These are phyloP conservation scores for Kalmusia sp. DNA, from an alignment of 2,329 filamentous ascomycete genomes.

Conservation along the genomic window DNA sequence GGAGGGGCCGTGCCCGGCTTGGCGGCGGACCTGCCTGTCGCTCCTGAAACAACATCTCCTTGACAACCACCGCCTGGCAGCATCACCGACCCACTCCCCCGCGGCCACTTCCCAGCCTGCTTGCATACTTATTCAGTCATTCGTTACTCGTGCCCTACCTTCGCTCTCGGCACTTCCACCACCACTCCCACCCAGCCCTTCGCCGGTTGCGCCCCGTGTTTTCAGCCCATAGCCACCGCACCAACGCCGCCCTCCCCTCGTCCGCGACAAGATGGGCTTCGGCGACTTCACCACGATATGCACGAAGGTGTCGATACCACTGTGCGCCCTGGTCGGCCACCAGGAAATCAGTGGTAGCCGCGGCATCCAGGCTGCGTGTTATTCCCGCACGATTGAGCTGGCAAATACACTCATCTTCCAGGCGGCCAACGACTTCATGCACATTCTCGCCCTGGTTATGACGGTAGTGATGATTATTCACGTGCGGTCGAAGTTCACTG, in stretches of 20 bases:
- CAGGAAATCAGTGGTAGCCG: conserved; percentile 71
- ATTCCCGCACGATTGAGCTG: conserved; percentile 91
- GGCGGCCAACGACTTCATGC: conserved; percentile 86
- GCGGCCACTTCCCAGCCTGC: conserved; percentile 14
- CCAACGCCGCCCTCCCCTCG: conserved; percentile 6
- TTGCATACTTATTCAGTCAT: conserved; percentile 23
- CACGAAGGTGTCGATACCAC: conserved; percentile 80
- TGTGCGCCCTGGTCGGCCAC: conserved; percentile 85
- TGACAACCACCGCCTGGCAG: conserved; percentile 7
- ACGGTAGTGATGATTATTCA: conserved; percentile 97
- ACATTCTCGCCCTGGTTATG: conserved; percentile 90
- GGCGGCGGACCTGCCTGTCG: conserved; percentile 1
- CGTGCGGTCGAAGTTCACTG: conserved; percentile 96
- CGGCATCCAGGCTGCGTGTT: conserved; percentile 89
- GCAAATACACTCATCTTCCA: conserved; percentile 99
- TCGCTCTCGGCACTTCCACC: conserved; percentile 9
- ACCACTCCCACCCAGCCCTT: conserved; percentile 4
- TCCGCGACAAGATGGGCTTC: conserved; percentile 70
- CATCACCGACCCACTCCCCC: conserved; percentile 6
- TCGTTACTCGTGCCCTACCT: conserved; percentile 28
- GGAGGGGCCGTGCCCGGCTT: not conserved
- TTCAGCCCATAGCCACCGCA: conserved; percentile 16
- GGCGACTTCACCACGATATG: conserved; percentile 91
- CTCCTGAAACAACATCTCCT: conserved; percentile 12
- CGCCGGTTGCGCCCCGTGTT: conserved; percentile 11